Base-by-base conservation (phyloP, 2,329 filamentous ascomycete species). In the Coniochaeta sp. region DNA sequence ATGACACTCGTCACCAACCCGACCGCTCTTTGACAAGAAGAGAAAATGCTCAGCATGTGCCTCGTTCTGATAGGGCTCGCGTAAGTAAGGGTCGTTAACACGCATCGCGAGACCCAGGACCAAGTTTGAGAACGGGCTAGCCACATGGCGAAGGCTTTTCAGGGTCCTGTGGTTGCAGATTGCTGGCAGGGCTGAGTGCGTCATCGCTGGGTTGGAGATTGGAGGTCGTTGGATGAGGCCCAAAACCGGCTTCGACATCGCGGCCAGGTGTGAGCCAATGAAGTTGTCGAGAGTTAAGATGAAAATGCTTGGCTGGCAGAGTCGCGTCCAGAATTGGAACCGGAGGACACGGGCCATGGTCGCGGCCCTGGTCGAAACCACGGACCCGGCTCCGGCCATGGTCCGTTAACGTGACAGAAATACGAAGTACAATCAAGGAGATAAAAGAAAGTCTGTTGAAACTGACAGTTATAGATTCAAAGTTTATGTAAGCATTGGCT, bases 211-310 rank as follows among this genome's bases (percentile, higher is more conserved):
- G 9, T 20, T 47, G 22, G 45, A 30, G 26, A n/a, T 28, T 30
- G 45, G 24, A 28, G 20, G 45, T 20, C 45, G 45, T 47, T 47
- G 45, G 45, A 18, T 47, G 45, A 31, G 45, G 45, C 18, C 13
- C 45, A 47, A 47, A 31, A 30, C 45, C 45, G 26, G 45, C 45
- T 47, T 47, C n/a, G 8, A 47, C 13, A 31, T 6, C 12, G 20
- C 38, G 38, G 38, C 38, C 20, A 42, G 22, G 38, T 42, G 38
- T 26, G 20, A 42, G 20, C 38, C 38, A 42, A 22, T 42, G 16
- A 42, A 20, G 18, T 22, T 10, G 35, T 7, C n/a, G 20, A 16
- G n/a, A 16, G 16, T 3, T 22, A 4, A 20, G 13, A 38, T n/a
- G 33, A 9, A 16, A 18, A 7, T 38, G 38, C 38, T 42, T 42